These are phyloP conservation scores for Syncephalastrum monosporum DNA, from an alignment of 371 early-diverging fungal genomes.

Conservation along the genomic window DNA sequence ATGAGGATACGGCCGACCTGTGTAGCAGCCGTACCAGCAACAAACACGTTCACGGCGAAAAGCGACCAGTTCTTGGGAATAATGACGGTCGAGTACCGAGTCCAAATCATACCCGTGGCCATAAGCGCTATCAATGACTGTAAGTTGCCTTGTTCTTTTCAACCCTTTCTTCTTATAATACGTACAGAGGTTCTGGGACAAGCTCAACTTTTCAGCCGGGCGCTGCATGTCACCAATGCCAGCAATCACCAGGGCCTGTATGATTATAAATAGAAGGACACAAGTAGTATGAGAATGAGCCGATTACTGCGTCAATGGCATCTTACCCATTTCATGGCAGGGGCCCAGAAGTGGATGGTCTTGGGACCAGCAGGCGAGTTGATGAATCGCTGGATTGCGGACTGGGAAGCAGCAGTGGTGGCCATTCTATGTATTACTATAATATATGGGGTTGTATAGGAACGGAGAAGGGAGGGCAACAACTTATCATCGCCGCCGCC, in stretches of 20 bases:
- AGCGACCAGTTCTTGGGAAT: constrained; percentile 89
- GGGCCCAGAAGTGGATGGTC: constrained; percentile 53
- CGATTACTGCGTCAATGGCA: background rate
- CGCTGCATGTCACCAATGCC: constrained; percentile 89
- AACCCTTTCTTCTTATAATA: background rate
- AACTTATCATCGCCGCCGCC: no score
- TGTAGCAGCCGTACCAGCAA: constrained; percentile 84
- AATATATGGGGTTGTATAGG: no score
- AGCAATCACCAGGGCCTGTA: constrained; percentile 62
- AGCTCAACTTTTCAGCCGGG: constrained; percentile 89
- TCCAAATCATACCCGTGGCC: constrained; percentile 96
- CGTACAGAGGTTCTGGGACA: constrained; percentile 76
- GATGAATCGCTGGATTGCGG: constrained; percentile 63
- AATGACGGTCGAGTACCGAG: constrained; percentile 91
- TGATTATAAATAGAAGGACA: background rate
- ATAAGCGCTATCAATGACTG: constrained; percentile 65
- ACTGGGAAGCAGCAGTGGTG: constrained; percentile 49
- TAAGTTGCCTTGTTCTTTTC: constrained; percentile 4
- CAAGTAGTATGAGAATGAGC: background rate
- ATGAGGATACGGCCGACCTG: constrained; percentile 82
- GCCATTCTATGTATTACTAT: constrained; percentile 31
- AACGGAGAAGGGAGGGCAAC: no score
- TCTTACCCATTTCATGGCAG: constrained; percentile 50
- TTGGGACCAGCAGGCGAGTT: constrained; percentile 79
- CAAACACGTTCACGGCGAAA: constrained; percentile 90